These are phyloP conservation scores for Phalaenopsis equestris DNA, from an alignment of 106 monocot species.

Conservation along the genomic window DNA sequence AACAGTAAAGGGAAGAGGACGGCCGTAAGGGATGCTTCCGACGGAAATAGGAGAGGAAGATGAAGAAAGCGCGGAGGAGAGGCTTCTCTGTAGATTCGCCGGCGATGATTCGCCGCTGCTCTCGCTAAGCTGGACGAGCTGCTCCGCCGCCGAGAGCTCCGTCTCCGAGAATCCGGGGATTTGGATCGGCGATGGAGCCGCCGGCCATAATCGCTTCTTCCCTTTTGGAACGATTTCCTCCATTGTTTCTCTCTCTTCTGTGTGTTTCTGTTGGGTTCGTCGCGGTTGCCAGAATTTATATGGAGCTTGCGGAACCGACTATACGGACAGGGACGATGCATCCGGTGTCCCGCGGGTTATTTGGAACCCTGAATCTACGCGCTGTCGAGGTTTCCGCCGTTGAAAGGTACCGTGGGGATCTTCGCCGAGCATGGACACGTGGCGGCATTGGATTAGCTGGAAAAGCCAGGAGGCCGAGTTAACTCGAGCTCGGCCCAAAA, in stretches of 20 bases:
- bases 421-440: not conserved
- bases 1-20: not conserved
- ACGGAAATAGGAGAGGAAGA: slow-evolving; percentile 6
- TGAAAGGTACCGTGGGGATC: not conserved
- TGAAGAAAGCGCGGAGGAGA: not conserved
- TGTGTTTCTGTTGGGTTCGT: not conserved
- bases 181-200: not conserved
- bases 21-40: not conserved
- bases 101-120: slow-evolving; percentile 11
- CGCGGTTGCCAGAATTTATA: not conserved
- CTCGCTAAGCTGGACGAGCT: slow-evolving; percentile 17
- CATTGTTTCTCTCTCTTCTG: slow-evolving; percentile 1
- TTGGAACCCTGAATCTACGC: not conserved
- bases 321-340: not conserved
- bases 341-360: slow-evolving; percentile 2
- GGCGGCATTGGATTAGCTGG: not conserved
- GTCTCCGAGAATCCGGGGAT: not conserved
- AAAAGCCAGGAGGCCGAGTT: too few relatives aligned
- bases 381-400: not conserved
- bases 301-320: not conserved
- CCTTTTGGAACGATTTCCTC: not conserved
- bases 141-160: slow-evolving; percentile 12
- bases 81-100: slow-evolving; percentile 6
- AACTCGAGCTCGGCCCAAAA: too few relatives aligned
- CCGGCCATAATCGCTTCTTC: too few relatives aligned